A percentile compares a stretch with the other conserved stretches of the same genome.
Evolutionary conservation across 345 rosid species (phyloP).

Genomic region (Cardamine resedifolia): DNA sequence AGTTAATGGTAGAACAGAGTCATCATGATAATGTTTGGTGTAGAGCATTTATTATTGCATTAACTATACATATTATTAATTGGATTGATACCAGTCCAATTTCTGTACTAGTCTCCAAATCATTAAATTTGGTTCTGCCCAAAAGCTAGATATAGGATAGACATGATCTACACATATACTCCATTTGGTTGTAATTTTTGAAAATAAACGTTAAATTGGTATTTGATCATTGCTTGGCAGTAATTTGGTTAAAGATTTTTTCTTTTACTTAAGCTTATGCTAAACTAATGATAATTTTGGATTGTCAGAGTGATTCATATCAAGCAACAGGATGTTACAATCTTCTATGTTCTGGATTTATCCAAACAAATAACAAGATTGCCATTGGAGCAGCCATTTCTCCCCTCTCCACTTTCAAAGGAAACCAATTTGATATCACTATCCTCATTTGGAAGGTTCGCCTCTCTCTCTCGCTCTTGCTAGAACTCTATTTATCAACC

Average conservation of each 20-base stretch:
- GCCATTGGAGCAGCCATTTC: constrained; percentile 99
- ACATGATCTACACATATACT: background rate
- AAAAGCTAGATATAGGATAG: constrained; percentile 9
- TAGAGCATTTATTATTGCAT: constrained; percentile 40
- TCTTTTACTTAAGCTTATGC: background rate
- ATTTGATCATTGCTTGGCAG: constrained; percentile 11
- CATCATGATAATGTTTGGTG: constrained; percentile 40
- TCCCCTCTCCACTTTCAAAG: constrained; percentile 63
- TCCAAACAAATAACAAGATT: constrained; percentile 88
- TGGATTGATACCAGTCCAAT: constrained; percentile 32
- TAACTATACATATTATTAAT: constrained; percentile 24
- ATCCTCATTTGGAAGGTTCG: constrained; percentile 93
- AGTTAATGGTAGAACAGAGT: constrained; percentile 34
- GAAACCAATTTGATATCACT: constrained; percentile 81
- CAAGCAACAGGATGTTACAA: constrained; percentile 99
- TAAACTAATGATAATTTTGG: background rate
- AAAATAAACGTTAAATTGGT: background rate
- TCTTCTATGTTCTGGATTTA: constrained; percentile 88
- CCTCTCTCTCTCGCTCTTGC: background rate
- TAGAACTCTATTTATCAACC: background rate
- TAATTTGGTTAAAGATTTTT: background rate
- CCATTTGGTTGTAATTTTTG: background rate
- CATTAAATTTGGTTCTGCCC: constrained; percentile 36
- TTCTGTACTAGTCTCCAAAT: constrained; percentile 34
- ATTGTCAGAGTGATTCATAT: constrained; percentile 80